Evolutionary conservation across 306 rosid species (phyloP).

Genomic region (Gynostemma pentaphyllum): DNA sequence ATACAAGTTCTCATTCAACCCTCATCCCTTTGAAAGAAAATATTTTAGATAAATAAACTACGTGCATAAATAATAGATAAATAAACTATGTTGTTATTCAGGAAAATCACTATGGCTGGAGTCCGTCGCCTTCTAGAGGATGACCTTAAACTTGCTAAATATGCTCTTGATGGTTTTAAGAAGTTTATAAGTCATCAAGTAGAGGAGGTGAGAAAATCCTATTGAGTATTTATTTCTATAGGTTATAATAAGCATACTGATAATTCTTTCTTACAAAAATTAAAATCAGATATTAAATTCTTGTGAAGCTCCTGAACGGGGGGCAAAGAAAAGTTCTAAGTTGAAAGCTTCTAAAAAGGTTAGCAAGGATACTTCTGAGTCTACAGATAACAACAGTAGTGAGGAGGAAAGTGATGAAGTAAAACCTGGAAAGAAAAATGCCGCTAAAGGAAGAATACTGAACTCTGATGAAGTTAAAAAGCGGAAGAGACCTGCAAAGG

Average conservation of each 20-base stretch:
- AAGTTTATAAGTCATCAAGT: constrained; percentile 62
- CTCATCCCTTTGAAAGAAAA: neutral
- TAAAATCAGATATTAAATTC: constrained; percentile 40
- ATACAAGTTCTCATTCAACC: neutral
- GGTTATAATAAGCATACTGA: neutral
- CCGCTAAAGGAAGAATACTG: constrained; percentile 38
- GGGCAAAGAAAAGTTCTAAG: constrained; percentile 40
- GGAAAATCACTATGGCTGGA: constrained; percentile 63
- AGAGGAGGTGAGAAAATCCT: constrained; percentile 46
- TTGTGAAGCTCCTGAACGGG: constrained; percentile 32
- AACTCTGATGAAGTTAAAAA: constrained; percentile 37
- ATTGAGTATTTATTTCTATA: neutral
- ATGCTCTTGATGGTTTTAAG: constrained; percentile 59
- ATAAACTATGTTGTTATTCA: constrained; percentile 17
- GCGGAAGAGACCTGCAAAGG: constrained; percentile 48
- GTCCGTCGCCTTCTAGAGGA: constrained; percentile 82
- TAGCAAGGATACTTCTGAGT: constrained; percentile 42
- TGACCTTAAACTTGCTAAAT: constrained; percentile 62
- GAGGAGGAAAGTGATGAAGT: constrained; percentile 41
- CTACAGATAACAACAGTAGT: constrained; percentile 29
- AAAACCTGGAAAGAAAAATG: constrained; percentile 46
- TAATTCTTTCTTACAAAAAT: constrained; percentile 7
- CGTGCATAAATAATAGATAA: neutral
- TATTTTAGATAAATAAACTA: neutral
- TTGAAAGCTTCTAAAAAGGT: constrained; percentile 44